Base-by-base conservation (phyloP, 2,329 filamentous ascomycete genomes). In the Teratosphaeriaceae sp. region DNA sequence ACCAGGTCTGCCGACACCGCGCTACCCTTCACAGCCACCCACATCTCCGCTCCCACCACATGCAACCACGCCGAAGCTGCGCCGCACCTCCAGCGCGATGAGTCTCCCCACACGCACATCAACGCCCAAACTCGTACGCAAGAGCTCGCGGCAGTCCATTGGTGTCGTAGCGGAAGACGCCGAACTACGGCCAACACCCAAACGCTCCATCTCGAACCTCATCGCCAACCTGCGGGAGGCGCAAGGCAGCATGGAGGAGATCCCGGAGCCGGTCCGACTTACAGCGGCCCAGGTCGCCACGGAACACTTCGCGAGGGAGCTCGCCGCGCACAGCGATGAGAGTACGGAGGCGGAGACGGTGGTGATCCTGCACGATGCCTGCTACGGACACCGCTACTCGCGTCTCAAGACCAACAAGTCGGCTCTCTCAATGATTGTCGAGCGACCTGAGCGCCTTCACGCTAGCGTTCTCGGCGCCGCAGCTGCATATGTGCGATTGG, bases 371-470 rank as follows among this genome's bases (percentile, higher is more conserved):
- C 88, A 97, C 57, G 92, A 98, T 67, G 82, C 85, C 41, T 95
- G 90, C 65, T 98, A 97, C 62, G 89, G 90, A 19, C 92, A 98
- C 67, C 82, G 88, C 18, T 98, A 82, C 64, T 87, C 89, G 9
- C 78, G 92, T 34, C 88, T 88, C 3, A 82, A 85, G 54, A 84
- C 88, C 1, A 83, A 80, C 18, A 84, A 84, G 56, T 75, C 71
- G 34, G 76, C 77, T 13, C 73, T 97, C 1, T 79, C 72, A 56
- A 85, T 82, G 44, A 95, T 98, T 51, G 89, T 98, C 38, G 92
- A 98, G 67, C 77, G 92, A 9, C 92, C 92, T 0, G 92, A 98
- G 68, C 76, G 92, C 46, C 81, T 98, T 50, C 85, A 85, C 54
- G 92, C 92, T 3, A 81, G 81, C 47, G 78, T 90, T 0, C 62